Percentiles rank a stretch among this genome's conserved stretches.
phyloP scores from a whole-genome alignment of 805 yeast species.

The Schizosaccharomyces cryophilus region DNA sequence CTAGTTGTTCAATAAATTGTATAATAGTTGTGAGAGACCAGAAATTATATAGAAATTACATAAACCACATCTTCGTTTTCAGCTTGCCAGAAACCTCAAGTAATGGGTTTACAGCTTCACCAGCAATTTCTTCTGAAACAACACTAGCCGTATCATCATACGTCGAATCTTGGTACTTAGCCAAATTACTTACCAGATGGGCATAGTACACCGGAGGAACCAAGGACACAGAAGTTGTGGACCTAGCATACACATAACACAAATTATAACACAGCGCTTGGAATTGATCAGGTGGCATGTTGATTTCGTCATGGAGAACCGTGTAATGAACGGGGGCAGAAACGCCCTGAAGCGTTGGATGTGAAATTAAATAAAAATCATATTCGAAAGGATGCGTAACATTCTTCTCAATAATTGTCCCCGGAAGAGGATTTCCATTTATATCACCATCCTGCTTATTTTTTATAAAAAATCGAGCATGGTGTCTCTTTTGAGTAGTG shows the following conservation, averaged over 20 bases:
- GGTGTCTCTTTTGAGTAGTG: conserved; percentile 12
- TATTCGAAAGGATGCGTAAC: conserved; percentile 14
- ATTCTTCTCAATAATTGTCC: conserved; percentile 15
- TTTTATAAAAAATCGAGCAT: conserved; percentile 14
- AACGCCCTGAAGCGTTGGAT: conserved; percentile 16
- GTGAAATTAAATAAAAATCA: conserved; percentile 14
- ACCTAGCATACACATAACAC: conserved; percentile 14
- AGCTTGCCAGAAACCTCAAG: not conserved
- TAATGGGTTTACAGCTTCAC: not conserved
- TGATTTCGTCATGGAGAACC: conserved; percentile 14
- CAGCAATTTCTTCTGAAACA: not conserved
- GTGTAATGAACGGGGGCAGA: conserved; percentile 16
- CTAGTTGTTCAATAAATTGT: too few relatives aligned
- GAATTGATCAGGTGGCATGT: conserved; percentile 12
- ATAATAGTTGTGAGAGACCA: too few relatives aligned
- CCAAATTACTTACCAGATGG: conserved; percentile 15
- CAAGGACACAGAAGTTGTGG: conserved; percentile 15
- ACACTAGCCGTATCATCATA: not conserved
- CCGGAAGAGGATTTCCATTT: conserved; percentile 12
- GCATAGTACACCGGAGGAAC: conserved; percentile 16
- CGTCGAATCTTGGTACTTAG: conserved; percentile 12
- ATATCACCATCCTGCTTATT: conserved; percentile 8
- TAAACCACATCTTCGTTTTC: not conserved
- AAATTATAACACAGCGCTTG: conserved; percentile 13
- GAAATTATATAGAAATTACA: too few relatives aligned